These are phyloP conservation scores for Fraxinus baroniana DNA, from an alignment of 305 asterid genomes.

Conservation along the genomic window DNA sequence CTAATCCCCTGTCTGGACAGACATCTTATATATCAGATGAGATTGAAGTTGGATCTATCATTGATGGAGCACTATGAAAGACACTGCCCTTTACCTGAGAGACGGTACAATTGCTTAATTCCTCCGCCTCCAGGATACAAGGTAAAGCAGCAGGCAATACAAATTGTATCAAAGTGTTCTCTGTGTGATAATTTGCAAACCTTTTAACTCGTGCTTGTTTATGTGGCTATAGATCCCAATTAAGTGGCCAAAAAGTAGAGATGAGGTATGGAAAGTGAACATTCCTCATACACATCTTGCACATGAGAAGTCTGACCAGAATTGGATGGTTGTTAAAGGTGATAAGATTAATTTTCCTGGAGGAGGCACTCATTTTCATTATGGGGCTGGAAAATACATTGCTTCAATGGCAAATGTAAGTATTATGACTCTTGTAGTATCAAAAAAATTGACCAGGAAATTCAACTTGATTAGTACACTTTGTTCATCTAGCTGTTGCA, in stretches of 20 bases:
- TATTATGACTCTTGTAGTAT: slow-evolving; percentile 8
- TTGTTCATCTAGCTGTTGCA: not conserved
- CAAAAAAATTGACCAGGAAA: not conserved
- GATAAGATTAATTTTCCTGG: slow-evolving; percentile 80
- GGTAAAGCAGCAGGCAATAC: slow-evolving; percentile 28
- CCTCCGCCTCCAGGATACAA: slow-evolving; percentile 61
- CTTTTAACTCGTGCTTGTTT: not conserved
- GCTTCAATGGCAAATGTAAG: slow-evolving; percentile 84
- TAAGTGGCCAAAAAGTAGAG: slow-evolving; percentile 92
- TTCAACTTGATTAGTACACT: not conserved
- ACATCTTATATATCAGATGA: slow-evolving; percentile 56
- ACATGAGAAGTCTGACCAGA: slow-evolving; percentile 86
- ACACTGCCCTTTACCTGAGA: slow-evolving; percentile 59
- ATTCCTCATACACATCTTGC: slow-evolving; percentile 97
- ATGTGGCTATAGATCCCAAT: slow-evolving; percentile 52
- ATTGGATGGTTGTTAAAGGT: slow-evolving; percentile 90
- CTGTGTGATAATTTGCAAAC: slow-evolving; percentile 6
- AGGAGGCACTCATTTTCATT: slow-evolving; percentile 93
- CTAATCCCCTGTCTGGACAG: slow-evolving; percentile 57
- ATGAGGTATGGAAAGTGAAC: slow-evolving; percentile 89
- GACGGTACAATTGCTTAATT: slow-evolving; percentile 55
- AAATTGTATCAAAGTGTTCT: not conserved
- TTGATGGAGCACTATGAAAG: slow-evolving; percentile 65
- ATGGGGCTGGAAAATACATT: slow-evolving; percentile 88
- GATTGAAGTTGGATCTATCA: slow-evolving; percentile 52